phyloP scores from a whole-genome alignment of 1,284 basidiomycete species.

The Ceratobasidium sp. region DNA sequence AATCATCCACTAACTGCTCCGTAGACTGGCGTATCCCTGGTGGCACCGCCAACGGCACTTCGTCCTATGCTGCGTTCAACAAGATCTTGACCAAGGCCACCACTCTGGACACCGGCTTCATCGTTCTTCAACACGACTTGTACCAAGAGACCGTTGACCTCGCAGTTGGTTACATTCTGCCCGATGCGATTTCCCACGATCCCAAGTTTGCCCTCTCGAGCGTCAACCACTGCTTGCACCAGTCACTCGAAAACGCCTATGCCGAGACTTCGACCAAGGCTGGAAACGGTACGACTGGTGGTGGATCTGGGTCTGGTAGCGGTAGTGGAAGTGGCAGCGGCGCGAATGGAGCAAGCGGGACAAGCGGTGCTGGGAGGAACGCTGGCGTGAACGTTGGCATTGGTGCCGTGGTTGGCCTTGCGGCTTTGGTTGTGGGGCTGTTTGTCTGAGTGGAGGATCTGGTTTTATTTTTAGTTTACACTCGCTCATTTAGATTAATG shows the following conservation, averaged over 20 bases:
- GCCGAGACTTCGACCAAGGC: slow-evolving; percentile 68
- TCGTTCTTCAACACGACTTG: slow-evolving; percentile 89
- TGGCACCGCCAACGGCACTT: slow-evolving; percentile 70
- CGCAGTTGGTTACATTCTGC: slow-evolving; percentile 87
- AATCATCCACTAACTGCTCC: slow-evolving; percentile 48
- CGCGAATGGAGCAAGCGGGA: slow-evolving; percentile 13
- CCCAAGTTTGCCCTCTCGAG: slow-evolving; percentile 72
- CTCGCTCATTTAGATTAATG: slow-evolving; percentile 35
- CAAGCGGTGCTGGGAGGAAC: slow-evolving; percentile 5
- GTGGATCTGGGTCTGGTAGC: slow-evolving; percentile 18
- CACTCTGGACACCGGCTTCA: slow-evolving; percentile 69
- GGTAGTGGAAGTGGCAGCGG: not conserved
- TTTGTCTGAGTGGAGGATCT: slow-evolving; percentile 11
- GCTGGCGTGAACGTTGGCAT: not conserved
- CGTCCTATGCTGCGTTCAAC: slow-evolving; percentile 58
- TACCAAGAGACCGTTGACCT: slow-evolving; percentile 88
- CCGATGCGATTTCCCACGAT: slow-evolving; percentile 68
- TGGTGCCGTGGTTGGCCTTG: slow-evolving; percentile 15
- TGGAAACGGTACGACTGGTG: slow-evolving; percentile 3
- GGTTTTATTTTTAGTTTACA: slow-evolving; percentile 18
- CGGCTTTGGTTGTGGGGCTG: slow-evolving; percentile 10
- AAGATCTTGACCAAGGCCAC: slow-evolving; percentile 56
- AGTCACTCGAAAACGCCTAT: slow-evolving; percentile 68
- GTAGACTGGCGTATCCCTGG: slow-evolving; percentile 85
- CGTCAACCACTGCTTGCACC: slow-evolving; percentile 74